Evolutionary conservation across 2,329 filamentous ascomycete species (phyloP).

Genomic region (Fonsecaea multimorphosa): DNA sequence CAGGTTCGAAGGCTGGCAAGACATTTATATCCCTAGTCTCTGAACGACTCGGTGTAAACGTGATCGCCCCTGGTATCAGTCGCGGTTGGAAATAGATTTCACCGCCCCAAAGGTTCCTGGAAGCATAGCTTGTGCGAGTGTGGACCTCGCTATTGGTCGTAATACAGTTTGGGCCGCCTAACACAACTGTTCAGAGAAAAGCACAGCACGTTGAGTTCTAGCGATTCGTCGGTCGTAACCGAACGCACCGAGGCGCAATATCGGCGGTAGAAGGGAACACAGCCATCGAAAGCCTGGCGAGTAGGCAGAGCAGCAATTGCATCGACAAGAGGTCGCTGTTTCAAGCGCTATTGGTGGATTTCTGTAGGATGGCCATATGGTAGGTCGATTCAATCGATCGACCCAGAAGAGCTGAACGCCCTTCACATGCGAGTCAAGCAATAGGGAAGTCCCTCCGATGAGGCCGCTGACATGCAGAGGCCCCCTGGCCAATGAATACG

Average conservation of each 20-base stretch:
- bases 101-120: neutral
- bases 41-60: neutral
- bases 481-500: neutral
- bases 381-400: neutral
- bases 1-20: neutral
- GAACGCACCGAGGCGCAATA: neutral
- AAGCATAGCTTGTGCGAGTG: neutral
- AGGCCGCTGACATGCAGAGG: neutral
- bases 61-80: neutral
- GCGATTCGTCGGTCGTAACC: neutral
- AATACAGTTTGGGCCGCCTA: neutral
- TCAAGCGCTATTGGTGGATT: neutral
- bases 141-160: neutral
- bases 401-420: neutral
- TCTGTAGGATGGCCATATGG: neutral
- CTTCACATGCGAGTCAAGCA: neutral
- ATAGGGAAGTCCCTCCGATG: neutral
- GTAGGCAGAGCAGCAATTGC: neutral
- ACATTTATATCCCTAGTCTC: neutral
- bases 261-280: neutral
- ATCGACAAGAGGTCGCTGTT: neutral
- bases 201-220: neutral
- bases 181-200: neutral
- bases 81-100: slow-evolving; percentile 1
- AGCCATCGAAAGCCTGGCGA: neutral